Conservation (phyloP, 2,329 filamentous ascomycete species). For the Leptographium lundbergii region DNA sequence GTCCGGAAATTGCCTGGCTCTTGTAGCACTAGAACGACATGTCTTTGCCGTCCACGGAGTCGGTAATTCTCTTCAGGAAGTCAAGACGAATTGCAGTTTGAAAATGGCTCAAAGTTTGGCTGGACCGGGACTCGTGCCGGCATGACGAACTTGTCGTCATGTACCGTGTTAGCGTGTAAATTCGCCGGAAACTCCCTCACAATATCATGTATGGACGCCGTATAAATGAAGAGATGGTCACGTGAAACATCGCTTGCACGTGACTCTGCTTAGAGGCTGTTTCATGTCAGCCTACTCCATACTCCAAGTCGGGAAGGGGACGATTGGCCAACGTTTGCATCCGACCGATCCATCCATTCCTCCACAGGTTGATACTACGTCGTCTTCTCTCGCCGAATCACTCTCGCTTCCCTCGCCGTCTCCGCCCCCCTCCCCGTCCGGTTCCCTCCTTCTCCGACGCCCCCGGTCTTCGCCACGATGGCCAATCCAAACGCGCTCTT, state of each 20-base stretch:
- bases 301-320: background rate
- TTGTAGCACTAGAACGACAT: background rate
- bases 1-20: background rate
- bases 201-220: too few species aligned
- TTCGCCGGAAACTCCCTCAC: background rate
- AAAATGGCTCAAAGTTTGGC: background rate
- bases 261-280: background rate
- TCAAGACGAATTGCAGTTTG: background rate
- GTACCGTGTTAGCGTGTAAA: background rate
- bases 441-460: background rate
- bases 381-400: background rate
- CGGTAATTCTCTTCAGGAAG: background rate
- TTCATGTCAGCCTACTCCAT: background rate
- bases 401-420: background rate
- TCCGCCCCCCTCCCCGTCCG: background rate
- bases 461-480: conserved; percentile 21
- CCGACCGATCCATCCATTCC: background rate
- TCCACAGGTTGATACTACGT: background rate
- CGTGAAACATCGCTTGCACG: background rate
- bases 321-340: background rate
- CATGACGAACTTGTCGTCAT: background rate
- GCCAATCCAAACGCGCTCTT: conserved; percentile 65
- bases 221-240: background rate
- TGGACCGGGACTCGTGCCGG: background rate
- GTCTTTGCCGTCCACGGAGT: background rate